These are phyloP conservation scores for Ceratocystis huliohia DNA, from an alignment of 2,329 filamentous ascomycete genomes.

Conservation along the genomic window DNA sequence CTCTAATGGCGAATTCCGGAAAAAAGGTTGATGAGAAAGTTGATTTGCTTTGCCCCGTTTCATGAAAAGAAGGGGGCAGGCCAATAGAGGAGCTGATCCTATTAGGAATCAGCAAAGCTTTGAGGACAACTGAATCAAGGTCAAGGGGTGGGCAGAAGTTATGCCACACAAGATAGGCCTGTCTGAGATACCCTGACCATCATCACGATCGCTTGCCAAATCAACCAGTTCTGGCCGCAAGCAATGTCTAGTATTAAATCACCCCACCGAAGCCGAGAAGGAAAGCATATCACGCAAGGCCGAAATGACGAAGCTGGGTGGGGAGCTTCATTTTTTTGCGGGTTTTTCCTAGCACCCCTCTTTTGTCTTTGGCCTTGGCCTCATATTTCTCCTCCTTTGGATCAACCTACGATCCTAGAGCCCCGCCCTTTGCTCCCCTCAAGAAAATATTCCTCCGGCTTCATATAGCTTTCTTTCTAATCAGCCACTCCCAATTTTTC, in stretches of 20 bases:
- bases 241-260: neutral
- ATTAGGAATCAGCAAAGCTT: no score
- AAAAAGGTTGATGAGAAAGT: no score
- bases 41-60: neutral
- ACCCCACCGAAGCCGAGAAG: neutral
- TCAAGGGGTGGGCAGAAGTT: neutral
- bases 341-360: neutral
- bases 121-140: neutral
- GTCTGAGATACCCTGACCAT: neutral
- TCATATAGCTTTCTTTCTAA: neutral
- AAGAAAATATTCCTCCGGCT: neutral
- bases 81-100: no score
- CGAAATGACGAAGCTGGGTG: neutral
- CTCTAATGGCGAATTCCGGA: neutral
- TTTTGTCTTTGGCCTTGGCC: neutral
- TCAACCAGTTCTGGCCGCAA: neutral
- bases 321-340: neutral
- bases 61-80: no score
- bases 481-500: neutral
- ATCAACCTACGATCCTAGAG: slow-evolving; percentile 8
- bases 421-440: neutral
- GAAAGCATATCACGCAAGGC: neutral
- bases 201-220: neutral
- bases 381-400: neutral
- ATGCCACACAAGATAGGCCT: neutral